phyloP scores from a whole-genome alignment of 2,329 filamentous ascomycete genomes.

The Microdochium bolleyi region DNA sequence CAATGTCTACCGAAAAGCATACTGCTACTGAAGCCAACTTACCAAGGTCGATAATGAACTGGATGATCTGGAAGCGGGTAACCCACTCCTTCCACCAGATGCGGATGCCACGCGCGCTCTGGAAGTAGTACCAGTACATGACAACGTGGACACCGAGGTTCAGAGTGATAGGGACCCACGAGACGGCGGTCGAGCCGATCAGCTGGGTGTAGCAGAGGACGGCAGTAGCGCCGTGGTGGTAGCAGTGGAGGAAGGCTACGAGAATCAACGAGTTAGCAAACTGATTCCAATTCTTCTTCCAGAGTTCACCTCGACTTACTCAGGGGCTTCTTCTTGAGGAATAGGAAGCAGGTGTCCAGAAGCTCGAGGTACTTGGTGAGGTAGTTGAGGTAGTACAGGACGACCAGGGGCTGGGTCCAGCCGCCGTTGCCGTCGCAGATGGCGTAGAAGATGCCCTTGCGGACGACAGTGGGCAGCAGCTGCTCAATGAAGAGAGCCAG shows the following conservation, averaged over 20 bases:
- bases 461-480: constrained; percentile 72
- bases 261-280: background rate
- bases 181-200: constrained; percentile 84
- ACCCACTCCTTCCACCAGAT: constrained; percentile 99
- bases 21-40: constrained; percentile 26
- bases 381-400: constrained; percentile 98
- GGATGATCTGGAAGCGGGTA: constrained; percentile 91
- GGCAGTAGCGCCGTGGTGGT: constrained; percentile 95
- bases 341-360: constrained; percentile 90
- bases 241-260: constrained; percentile 90
- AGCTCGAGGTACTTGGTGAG: constrained; percentile 96
- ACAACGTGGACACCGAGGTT: constrained; percentile 94
- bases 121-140: constrained; percentile 99
- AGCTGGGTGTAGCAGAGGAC: constrained; percentile 97
- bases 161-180: constrained; percentile 88
- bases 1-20: background rate
- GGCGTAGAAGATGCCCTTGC: constrained; percentile 77
- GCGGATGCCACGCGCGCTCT: constrained; percentile 87
- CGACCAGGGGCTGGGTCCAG: constrained; percentile 88
- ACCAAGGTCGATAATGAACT: constrained; percentile 96
- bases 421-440: constrained; percentile 79
- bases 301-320: constrained; percentile 41
- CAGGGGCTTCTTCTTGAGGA: constrained; percentile 98
- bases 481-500: constrained; percentile 86
- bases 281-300: background rate